phyloP scores from a whole-genome alignment of 2,329 filamentous ascomycete species.

The Coniochaeta sp. region DNA sequence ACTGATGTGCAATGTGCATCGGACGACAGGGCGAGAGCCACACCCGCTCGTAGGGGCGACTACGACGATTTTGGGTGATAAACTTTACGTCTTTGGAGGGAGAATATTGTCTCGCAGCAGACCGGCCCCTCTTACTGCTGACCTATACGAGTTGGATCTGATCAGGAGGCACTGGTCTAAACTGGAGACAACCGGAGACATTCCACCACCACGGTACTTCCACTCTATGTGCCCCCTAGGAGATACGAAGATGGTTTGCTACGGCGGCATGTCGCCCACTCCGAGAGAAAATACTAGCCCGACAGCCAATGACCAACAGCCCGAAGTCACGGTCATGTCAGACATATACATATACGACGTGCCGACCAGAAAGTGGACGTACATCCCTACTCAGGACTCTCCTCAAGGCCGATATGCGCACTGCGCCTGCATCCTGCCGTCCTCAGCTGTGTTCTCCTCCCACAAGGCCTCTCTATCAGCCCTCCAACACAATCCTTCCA shows the following conservation, averaged over 20 bases:
- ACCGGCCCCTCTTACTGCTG: constrained; percentile 73
- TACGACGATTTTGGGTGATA: constrained; percentile 90
- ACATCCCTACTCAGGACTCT: constrained; percentile 68
- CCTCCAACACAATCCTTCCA: constrained; percentile 80
- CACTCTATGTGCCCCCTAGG: constrained; percentile 92
- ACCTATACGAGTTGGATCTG: constrained; percentile 89
- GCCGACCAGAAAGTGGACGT: constrained; percentile 74
- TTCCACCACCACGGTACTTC: constrained; percentile 89
- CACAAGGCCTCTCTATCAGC: constrained; percentile 76
- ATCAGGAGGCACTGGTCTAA: constrained; percentile 91
- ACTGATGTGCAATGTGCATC: constrained; percentile 63
- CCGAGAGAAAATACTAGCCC: constrained; percentile 37
- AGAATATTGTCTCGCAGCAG: constrained; percentile 77
- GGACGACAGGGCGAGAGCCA: constrained; percentile 87
- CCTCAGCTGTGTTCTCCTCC: constrained; percentile 79
- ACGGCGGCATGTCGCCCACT: constrained; percentile 92
- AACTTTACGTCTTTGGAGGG: constrained; percentile 93
- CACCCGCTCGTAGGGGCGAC: constrained; percentile 90
- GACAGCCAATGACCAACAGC: constrained; percentile 55
- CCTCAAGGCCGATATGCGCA: constrained; percentile 95
- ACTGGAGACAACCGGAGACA: constrained; percentile 72
- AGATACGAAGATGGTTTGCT: constrained; percentile 94
- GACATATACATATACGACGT: constrained; percentile 96
- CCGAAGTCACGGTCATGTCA: constrained; percentile 94
- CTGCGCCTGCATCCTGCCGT: constrained; percentile 87